Evolutionary conservation across 2,329 filamentous ascomycete species (phyloP), one percentile per base, ranked within the genome.

Genomic region (Albifimbria verrucaria): DNA sequence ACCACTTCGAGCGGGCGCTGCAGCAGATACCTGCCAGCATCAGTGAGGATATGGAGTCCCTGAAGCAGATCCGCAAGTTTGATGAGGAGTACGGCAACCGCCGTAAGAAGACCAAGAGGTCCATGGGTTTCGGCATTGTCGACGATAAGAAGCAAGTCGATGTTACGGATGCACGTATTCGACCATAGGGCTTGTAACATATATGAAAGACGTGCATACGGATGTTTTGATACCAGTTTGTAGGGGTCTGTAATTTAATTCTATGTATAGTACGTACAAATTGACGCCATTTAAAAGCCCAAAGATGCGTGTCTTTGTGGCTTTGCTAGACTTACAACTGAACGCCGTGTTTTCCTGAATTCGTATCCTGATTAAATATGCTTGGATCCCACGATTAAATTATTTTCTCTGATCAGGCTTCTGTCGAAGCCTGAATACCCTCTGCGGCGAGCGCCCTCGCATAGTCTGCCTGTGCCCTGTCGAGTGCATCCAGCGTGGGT

Each of bases 51-150:
- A 97, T 97, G 93, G 79, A 84, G 48, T 90, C 85, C 26, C 76
- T 99, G 57, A 83, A 85, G 59, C 89, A 90, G 12, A 96, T 99
- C 63, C 83, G 90, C 62, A 95, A 95, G 72, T 99, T 97, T 65
- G 94, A 99, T 67, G 90, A 96, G 72, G 89, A 93, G 68, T 99
- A 92, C 68, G 93, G 94, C 23, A 92, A 96, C 66, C 82, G 87
- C 32, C 87, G 84, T 64, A 81, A 83, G 65, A 83, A 82, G 66
- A 85, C 82, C 69, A 83, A 73, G 63, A 74, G 73, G 55, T 70
- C 67, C 7, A 81, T 88, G 72, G 85, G 85, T 1, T 88, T 88
- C 62, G 82, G 76, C 49, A 72, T 80, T 2, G 64, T 73, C 4
- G 63, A 68, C 0, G 74, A 68, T 17, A 69, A 67, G 52, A 65